Conservation (phyloP, 257 asterid genomes). For the Solanum megistacrolobum region DNA sequence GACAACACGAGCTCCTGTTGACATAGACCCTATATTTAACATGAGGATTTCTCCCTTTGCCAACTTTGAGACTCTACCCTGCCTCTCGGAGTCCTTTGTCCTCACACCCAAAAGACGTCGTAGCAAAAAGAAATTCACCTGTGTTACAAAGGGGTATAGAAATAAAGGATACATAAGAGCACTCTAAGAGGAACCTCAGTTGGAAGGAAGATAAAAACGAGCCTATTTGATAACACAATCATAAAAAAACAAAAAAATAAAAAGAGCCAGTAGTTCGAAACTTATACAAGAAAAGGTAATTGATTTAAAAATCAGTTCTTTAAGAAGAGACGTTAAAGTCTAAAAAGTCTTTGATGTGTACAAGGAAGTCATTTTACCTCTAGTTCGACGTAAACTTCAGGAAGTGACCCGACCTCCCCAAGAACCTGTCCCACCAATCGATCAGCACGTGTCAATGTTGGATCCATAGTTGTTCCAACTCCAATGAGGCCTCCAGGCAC, state of each 20-base stretch:
- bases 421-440: slow-evolving; percentile 97
- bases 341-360: background rate
- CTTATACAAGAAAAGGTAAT: background rate
- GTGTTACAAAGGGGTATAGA: background rate
- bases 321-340: background rate
- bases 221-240: background rate
- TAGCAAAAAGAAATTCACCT: slow-evolving; percentile 93
- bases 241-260: background rate
- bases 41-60: slow-evolving; percentile 83
- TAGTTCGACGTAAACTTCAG: slow-evolving; percentile 71
- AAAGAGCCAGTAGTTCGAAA: background rate
- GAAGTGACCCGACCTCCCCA: slow-evolving; percentile 96
- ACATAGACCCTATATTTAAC: slow-evolving; percentile 97
- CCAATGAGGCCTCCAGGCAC: slow-evolving; percentile 99
- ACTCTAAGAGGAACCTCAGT: background rate
- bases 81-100: slow-evolving; percentile 86
- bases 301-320: background rate
- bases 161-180: background rate
- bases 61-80: slow-evolving; percentile 82
- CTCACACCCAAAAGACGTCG: slow-evolving; percentile 82
- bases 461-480: slow-evolving; percentile 97
- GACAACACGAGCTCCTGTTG: slow-evolving; percentile 87
- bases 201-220: background rate
- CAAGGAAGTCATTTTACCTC: slow-evolving; percentile 46
- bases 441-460: slow-evolving; percentile 97